These are phyloP conservation scores for Malassezia pachydermatis DNA, from an alignment of 1,284 basidiomycete species.

Conservation along the genomic window DNA sequence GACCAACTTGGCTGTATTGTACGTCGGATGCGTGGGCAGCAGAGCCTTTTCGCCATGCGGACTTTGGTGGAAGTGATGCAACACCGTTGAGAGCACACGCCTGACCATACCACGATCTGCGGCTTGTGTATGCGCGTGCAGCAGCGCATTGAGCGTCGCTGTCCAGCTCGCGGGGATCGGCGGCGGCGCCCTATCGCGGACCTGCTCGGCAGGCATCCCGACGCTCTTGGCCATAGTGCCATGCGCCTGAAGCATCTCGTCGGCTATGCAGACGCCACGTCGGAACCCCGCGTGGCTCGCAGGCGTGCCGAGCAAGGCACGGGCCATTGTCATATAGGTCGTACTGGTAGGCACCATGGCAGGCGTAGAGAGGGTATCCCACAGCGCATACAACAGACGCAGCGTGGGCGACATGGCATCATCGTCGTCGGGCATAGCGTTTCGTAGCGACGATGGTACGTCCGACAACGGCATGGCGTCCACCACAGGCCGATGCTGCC, in stretches of 20 bases:
- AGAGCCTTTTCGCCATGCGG: background rate
- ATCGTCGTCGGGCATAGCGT: background rate
- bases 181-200: background rate
- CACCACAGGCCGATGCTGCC: constrained; percentile 20
- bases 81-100: background rate
- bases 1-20: background rate
- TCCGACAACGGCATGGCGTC: constrained; percentile 7
- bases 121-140: background rate
- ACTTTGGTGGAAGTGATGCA: background rate
- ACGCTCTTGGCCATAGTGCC: background rate
- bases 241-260: constrained; percentile 10
- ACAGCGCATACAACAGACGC: constrained; percentile 22
- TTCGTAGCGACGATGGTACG: background rate
- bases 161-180: constrained; percentile 7
- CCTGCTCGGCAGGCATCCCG: background rate
- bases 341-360: constrained; percentile 16
- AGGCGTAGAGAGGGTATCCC: constrained; percentile 23
- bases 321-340: constrained; percentile 17
- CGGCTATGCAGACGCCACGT: constrained; percentile 12
- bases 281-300: background rate
- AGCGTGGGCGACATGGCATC: constrained; percentile 14
- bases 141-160: background rate
- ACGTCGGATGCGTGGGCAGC: background rate
- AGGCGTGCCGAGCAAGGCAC: background rate
- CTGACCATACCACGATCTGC: background rate